phyloP scores from a whole-genome alignment of 345 rosid species.

The Jatropha curcas region DNA sequence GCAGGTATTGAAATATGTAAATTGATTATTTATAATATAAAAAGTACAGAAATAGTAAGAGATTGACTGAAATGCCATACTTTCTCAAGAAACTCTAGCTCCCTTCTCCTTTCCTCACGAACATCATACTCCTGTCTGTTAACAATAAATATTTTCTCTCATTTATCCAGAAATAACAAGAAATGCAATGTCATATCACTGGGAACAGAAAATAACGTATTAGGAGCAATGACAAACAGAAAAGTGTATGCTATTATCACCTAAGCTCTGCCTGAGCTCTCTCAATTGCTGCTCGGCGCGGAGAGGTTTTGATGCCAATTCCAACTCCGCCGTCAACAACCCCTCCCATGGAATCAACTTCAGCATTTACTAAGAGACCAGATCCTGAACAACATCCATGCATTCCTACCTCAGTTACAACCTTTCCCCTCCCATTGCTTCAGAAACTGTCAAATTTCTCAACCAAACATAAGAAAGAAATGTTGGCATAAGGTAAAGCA shows the following conservation, averaged over 20 bases:
- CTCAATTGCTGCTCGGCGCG: conserved; percentile 81
- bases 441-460: conserved; percentile 13
- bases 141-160: conserved; percentile 20
- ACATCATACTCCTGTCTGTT: conserved; percentile 98
- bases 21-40: conserved; percentile 11
- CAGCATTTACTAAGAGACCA: conserved; percentile 85
- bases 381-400: conserved; percentile 69
- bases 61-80: conserved; percentile 47
- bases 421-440: conserved; percentile 14
- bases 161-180: not conserved
- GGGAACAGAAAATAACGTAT: conserved; percentile 3
- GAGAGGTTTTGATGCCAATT: conserved; percentile 86
- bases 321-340: conserved; percentile 93
- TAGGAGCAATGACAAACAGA: not conserved
- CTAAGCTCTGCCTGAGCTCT: conserved; percentile 96
- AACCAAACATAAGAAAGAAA: not conserved
- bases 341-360: conserved; percentile 99
- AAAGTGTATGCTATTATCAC: conserved; percentile 41
- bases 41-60: conserved; percentile 21
- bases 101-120: conserved; percentile 94
- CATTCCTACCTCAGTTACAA: conserved; percentile 47
- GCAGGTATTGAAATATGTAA: conserved; percentile 31
- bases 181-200: not conserved
- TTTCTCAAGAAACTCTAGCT: conserved; percentile 95
- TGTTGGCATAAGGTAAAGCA: not conserved